These are phyloP conservation scores for Aegilops longissima DNA, from an alignment of 176 grass and related monocot genomes.

Conservation along the genomic window DNA sequence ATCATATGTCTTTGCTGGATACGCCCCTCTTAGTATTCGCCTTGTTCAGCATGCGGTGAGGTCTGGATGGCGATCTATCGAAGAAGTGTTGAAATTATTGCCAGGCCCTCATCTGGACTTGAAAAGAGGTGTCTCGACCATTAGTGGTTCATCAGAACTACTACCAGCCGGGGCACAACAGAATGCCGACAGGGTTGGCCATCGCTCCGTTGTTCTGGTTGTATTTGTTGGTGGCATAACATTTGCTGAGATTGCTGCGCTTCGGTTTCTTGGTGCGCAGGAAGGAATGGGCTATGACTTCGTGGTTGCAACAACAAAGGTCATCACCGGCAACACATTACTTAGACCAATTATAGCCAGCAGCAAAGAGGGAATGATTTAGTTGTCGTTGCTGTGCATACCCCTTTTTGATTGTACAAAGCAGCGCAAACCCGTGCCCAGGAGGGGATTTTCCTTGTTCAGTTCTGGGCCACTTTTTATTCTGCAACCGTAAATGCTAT, in stretches of 20 bases:
- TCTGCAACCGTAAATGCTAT: background rate
- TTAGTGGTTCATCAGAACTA: slow-evolving; percentile 32
- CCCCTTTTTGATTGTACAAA: background rate
- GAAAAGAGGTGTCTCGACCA: slow-evolving; percentile 53
- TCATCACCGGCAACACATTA: slow-evolving; percentile 82
- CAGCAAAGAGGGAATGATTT: slow-evolving; percentile 46
- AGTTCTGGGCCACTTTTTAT: background rate
- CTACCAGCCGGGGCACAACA: slow-evolving; percentile 34
- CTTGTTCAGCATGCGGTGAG: slow-evolving; percentile 90
- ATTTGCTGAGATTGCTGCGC: slow-evolving; percentile 89
- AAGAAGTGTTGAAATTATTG: slow-evolving; percentile 78
- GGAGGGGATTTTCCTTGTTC: background rate
- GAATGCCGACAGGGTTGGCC: slow-evolving; percentile 69
- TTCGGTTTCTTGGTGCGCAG: slow-evolving; percentile 93
- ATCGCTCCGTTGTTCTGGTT: slow-evolving; percentile 76
- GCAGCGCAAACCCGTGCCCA: background rate
- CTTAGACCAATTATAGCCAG: slow-evolving; percentile 66
- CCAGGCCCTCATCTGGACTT: slow-evolving; percentile 87
- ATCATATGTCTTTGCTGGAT: slow-evolving; percentile 98
- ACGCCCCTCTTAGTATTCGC: slow-evolving; percentile 93
- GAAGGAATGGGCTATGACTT: slow-evolving; percentile 94
- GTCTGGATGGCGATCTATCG: slow-evolving; percentile 92
- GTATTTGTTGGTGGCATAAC: slow-evolving; percentile 86
- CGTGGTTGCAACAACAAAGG: slow-evolving; percentile 78
- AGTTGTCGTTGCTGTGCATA: background rate